A percentile compares a stretch with the other conserved stretches of the same genome.
phyloP scores from a whole-genome alignment of 768 basidiomycete genomes.

The Boletus fagicola region DNA sequence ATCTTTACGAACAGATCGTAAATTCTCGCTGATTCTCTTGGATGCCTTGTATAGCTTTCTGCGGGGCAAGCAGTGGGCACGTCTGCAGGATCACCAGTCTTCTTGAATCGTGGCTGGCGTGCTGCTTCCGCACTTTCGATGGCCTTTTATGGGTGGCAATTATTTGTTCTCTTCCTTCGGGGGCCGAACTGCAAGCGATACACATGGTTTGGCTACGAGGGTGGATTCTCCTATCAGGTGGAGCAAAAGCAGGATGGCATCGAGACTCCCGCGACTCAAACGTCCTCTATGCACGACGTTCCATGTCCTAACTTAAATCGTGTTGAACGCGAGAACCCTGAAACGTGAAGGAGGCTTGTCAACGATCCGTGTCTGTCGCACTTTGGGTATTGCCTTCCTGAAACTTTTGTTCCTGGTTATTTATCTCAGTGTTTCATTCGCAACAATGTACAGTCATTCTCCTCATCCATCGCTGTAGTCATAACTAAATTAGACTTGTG shows the following conservation, averaged over 20 bases:
- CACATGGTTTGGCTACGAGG: conserved; percentile 62
- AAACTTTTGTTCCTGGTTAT: neutral
- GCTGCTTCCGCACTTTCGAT: conserved; percentile 34
- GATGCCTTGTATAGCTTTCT: conserved; percentile 17
- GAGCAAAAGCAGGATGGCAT: conserved; percentile 3
- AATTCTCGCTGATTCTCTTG: neutral
- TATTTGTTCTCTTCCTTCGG: conserved; percentile 36
- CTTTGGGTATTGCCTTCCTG: neutral
- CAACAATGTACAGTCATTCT: neutral
- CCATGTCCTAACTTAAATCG: neutral
- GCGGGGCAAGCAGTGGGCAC: conserved; percentile 44
- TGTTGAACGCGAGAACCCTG: neutral
- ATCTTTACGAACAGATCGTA: neutral
- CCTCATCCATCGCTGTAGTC: neutral
- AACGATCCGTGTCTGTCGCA: too few relatives aligned
- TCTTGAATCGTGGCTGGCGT: conserved; percentile 40
- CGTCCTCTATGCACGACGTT: neutral
- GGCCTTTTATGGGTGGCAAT: conserved; percentile 34
- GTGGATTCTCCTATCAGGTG: conserved; percentile 37
- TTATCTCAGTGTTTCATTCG: neutral
- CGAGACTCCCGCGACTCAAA: neutral
- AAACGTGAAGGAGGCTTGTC: neutral
- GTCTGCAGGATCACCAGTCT: conserved; percentile 39
- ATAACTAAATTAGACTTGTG: neutral
- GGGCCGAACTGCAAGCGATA: conserved; percentile 37